These are phyloP conservation scores for Beauveria asiatica DNA, from an alignment of 2,329 filamentous ascomycete genomes.

Conservation along the genomic window DNA sequence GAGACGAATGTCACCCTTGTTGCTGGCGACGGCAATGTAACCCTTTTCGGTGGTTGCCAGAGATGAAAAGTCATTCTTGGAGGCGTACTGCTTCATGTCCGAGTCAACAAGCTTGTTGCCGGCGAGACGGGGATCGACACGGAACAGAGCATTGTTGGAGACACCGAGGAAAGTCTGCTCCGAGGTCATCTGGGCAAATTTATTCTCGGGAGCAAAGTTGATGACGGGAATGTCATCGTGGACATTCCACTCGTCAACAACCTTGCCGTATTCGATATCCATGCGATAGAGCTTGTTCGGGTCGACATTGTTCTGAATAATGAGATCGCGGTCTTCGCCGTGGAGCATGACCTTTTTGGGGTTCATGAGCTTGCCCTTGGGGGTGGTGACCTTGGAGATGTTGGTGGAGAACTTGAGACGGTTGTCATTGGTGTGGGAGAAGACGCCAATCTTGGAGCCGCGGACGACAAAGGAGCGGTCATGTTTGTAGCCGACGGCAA, in stretches of 20 bases:
- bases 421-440: slow-evolving; percentile 91
- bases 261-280: slow-evolving; percentile 96
- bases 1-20: slow-evolving; percentile 94
- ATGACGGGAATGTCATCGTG: slow-evolving; percentile 92
- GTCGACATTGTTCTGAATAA: slow-evolving; percentile 73
- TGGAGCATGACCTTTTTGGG: slow-evolving; percentile 97
- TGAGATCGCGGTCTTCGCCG: slow-evolving; percentile 80
- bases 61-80: slow-evolving; percentile 95
- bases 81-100: slow-evolving; percentile 89
- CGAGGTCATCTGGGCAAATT: slow-evolving; percentile 94
- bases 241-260: slow-evolving; percentile 97
- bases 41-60: slow-evolving; percentile 93
- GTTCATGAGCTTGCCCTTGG: slow-evolving; percentile 77
- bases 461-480: slow-evolving; percentile 95
- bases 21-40: slow-evolving; percentile 91
- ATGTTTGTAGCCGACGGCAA: slow-evolving; percentile 94
- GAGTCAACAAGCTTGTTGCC: slow-evolving; percentile 90
- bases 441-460: slow-evolving; percentile 96
- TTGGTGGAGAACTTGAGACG: slow-evolving; percentile 93
- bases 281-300: slow-evolving; percentile 91
- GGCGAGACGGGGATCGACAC: slow-evolving; percentile 80
- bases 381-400: slow-evolving; percentile 90
- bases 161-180: slow-evolving; percentile 94
- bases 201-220: slow-evolving; percentile 90
- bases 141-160: slow-evolving; percentile 86